Base-by-base conservation (phyloP, 495 filamentous ascomycete genomes). In the Penicillium roqueforti region DNA sequence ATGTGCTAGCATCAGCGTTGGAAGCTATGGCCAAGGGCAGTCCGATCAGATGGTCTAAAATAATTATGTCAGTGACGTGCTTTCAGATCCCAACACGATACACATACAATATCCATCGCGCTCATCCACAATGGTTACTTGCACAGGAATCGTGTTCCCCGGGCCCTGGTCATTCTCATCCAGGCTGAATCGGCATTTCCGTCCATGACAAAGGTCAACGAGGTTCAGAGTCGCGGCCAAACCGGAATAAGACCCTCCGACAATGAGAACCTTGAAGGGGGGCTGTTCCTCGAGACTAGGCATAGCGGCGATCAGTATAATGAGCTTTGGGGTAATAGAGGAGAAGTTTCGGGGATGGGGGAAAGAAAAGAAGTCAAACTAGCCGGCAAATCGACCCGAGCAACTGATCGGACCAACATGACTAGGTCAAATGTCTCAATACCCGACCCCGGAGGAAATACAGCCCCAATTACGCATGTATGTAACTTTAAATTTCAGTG, bases 111-210 rank as follows among this genome's bases (percentile, higher is more conserved):
- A 84, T 19, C 83, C 83, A 69, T 86, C 83, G 22, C 79, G 69
- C 56, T 84, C 80, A 53, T 86, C 82, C 9, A 84, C 73, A 19
- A 86, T 74, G 14, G 80, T 84, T 41, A 85, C 76, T 29, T 82
- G 46, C 5, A 48, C 70, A 16, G 83, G 53, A 6, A 71, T 61
- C 16, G 75, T 68, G 22, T 63, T 56, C 18, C 52, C 57, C 20
- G 65, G 48, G 6, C n/a, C 39, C 10, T 51, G 29, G 8, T 53
- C 48, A 25, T 32, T 36, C 14, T 28, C 20, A 14, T 51, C 54
- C 4, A 41, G 7, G 22, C 36, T 47, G 36, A 57, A 64, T 20
- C 59, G 54, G 19, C 51, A 22, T 4, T 47, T 37, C 20, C 55
- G 64, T 1, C 77, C 76, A 29, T 73, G 56, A 59, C 77, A 76